These are phyloP conservation scores for Teratosphaeria gauchensis DNA, from an alignment of 2,329 filamentous ascomycete species.

Conservation along the genomic window DNA sequence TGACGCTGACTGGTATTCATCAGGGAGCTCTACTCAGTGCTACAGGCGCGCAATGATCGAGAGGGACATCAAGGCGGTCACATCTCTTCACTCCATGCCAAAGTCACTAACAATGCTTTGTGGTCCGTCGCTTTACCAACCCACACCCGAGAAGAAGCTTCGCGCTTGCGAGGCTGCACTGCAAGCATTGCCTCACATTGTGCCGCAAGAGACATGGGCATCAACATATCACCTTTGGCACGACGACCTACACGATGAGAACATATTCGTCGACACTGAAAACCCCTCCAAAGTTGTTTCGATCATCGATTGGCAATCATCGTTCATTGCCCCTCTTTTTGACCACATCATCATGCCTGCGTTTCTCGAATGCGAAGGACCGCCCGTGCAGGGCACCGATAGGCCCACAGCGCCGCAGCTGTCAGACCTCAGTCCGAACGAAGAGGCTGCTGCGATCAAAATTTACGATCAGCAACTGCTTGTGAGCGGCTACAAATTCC, in stretches of 20 bases:
- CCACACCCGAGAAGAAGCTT: slow-evolving; percentile 26
- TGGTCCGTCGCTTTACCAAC: slow-evolving; percentile 29
- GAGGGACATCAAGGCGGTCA: slow-evolving; percentile 25
- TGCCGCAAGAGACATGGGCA: slow-evolving; percentile 5
- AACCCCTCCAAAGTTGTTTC: slow-evolving; percentile 23
- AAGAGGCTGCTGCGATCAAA: neutral
- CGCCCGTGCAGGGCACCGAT: slow-evolving; percentile 17
- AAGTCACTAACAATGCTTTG: slow-evolving; percentile 25
- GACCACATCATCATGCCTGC: slow-evolving; percentile 1
- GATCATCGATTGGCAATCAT: slow-evolving; percentile 31
- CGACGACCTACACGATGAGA: slow-evolving; percentile 30
- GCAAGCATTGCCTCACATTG: slow-evolving; percentile 9
- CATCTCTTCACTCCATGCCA: slow-evolving; percentile 22
- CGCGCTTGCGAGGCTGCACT: slow-evolving; percentile 18
- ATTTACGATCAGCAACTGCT: neutral
- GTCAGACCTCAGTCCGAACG: neutral
- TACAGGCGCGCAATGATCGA: slow-evolving; percentile 26
- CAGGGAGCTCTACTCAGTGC: slow-evolving; percentile 23
- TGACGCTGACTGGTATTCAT: slow-evolving; percentile 9
- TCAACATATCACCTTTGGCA: slow-evolving; percentile 25
- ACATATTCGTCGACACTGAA: slow-evolving; percentile 26
- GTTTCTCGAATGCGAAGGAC: slow-evolving; percentile 27
- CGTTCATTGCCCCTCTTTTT: slow-evolving; percentile 28
- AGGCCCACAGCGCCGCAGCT: neutral
- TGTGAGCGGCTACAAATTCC: neutral